Percentiles rank a stretch among this genome's conserved stretches.
Conservation (phyloP, 1,284 basidiomycete genomes). For the Tylopilus microsporus region DNA sequence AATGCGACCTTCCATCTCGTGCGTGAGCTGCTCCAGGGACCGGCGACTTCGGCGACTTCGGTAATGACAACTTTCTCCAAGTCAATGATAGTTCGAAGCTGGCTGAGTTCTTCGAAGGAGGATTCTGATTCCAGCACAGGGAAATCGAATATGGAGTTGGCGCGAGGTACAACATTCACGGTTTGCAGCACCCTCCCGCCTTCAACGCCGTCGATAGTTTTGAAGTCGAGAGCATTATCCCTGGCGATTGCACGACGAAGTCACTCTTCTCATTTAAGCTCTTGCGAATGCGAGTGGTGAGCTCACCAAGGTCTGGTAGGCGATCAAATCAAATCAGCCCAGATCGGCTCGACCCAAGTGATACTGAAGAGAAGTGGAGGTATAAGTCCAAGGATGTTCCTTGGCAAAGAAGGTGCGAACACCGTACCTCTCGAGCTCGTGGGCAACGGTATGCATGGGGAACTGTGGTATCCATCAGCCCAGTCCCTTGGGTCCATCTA, state of each 20-base stretch:
- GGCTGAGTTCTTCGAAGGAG: conserved; percentile 66
- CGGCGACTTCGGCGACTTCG: conserved; percentile 88
- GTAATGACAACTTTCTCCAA: conserved; percentile 94
- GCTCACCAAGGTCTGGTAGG: conserved; percentile 89
- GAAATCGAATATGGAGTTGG: conserved; percentile 96
- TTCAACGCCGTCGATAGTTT: conserved; percentile 83
- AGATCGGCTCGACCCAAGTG: conserved; percentile 99
- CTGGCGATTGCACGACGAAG: too few relatives aligned
- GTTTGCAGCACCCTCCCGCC: conserved; percentile 93
- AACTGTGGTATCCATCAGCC: conserved; percentile 89
- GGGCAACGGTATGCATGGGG: conserved; percentile 71
- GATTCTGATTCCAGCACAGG: conserved; percentile 70
- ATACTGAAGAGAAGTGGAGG: conserved; percentile 98
- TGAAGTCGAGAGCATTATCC: conserved; percentile 66
- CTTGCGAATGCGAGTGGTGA: conserved; percentile 82
- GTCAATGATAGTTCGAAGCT: conserved; percentile 84
- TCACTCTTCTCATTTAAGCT: conserved; percentile 75
- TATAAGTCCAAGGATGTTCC: conserved; percentile 96
- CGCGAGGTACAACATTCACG: conserved; percentile 89
- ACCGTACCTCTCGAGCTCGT: conserved; percentile 43
- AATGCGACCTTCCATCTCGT: conserved; percentile 99
- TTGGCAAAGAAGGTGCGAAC: conserved; percentile 96
- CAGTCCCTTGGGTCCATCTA: conserved; percentile 97
- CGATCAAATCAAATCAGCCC: conserved; percentile 97
- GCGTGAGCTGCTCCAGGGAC: conserved; percentile 97